Evolutionary conservation across 176 grass and related monocot genomes (phyloP).

Genomic region (Phoenix dactylifera): DNA sequence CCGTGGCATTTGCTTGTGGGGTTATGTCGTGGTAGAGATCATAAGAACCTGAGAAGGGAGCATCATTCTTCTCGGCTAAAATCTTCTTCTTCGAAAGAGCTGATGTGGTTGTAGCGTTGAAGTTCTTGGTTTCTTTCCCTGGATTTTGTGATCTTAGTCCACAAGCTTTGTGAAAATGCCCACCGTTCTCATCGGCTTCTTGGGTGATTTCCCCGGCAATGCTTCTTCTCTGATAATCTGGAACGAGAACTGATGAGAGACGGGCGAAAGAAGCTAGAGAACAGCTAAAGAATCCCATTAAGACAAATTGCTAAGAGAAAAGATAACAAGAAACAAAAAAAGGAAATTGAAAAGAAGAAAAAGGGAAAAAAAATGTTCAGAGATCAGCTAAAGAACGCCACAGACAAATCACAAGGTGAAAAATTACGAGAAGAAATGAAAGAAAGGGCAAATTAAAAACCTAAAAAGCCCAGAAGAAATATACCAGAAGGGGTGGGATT

Average conservation of each 20-base stretch:
- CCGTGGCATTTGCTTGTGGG: neutral
- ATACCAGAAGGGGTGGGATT: neutral
- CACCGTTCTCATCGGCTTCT: conserved; percentile 6
- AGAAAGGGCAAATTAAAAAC: too few relatives aligned
- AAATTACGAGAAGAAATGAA: too few relatives aligned
- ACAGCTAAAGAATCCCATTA: too few relatives aligned
- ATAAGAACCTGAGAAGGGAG: too few relatives aligned
- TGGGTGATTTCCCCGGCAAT: neutral
- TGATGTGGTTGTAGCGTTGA: neutral
- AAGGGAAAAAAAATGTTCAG: neutral
- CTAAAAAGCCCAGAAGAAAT: neutral
- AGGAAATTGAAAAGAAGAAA: neutral
- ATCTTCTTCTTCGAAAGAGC: neutral
- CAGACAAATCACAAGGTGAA: too few relatives aligned
- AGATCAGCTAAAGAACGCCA: too few relatives aligned
- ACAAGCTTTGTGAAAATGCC: neutral
- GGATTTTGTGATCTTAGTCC: too few relatives aligned
- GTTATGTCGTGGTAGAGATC: neutral
- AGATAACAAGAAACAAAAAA: too few relatives aligned
- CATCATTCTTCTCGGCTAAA: neutral
- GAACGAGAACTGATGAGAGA: too few relatives aligned
- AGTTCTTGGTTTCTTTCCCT: neutral
- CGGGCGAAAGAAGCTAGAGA: too few relatives aligned
- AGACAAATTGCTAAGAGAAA: too few relatives aligned
- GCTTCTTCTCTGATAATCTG: neutral